Base-by-base conservation (phyloP, 2,329 filamentous ascomycete species). In the Rutstroemia sp. region DNA sequence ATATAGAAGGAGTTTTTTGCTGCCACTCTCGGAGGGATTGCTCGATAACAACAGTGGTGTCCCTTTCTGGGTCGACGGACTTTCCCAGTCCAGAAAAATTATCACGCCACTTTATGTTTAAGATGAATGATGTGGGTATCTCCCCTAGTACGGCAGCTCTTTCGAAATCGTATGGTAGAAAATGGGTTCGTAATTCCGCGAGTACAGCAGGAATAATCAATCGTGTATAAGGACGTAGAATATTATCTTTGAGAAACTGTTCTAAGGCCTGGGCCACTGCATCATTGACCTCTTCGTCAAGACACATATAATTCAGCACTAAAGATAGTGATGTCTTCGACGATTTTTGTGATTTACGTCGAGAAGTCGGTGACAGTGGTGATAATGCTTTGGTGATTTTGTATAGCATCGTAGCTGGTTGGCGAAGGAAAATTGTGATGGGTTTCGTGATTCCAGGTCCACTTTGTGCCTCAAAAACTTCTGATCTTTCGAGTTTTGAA, bases 401-500 rank as follows among this genome's bases (percentile, higher is more conserved):
- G 73, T 95, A 96, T 0, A 92, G 74, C 9, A 96, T 72, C 14
- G 86, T 88, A 1, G 89, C 86, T 0, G 92, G 89, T 65, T 96
- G 90, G 61, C 87, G 87, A 0, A 87, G 82, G 64, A 92, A 95
- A 3, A 96, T 79, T 47, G 86, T 74, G 16, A 89, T 73, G 18
- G 74, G 75, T 53, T 72, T 78, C 63, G 71, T 72, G 6, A 81
- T 75, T 2, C 78, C 69, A 5, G 79, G 72, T 0, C 83, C 81
- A 61, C 83, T 86, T 18, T 81, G 74, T 0, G 88, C 81, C 14
- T 82, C 77, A 59, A 88, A 92, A 0, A 85, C 72, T 1, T 87
- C 82, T 0, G 89, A 92, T 5, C 80, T 81, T 12, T 86, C 71
- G 0, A 99, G 79, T 52, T 83, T 78, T 61, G 88, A 89, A 54